Percentiles rank a stretch among this genome's conserved stretches.
phyloP scores from a whole-genome alignment of 1,284 basidiomycete genomes.

The Cerioporus squamosus region DNA sequence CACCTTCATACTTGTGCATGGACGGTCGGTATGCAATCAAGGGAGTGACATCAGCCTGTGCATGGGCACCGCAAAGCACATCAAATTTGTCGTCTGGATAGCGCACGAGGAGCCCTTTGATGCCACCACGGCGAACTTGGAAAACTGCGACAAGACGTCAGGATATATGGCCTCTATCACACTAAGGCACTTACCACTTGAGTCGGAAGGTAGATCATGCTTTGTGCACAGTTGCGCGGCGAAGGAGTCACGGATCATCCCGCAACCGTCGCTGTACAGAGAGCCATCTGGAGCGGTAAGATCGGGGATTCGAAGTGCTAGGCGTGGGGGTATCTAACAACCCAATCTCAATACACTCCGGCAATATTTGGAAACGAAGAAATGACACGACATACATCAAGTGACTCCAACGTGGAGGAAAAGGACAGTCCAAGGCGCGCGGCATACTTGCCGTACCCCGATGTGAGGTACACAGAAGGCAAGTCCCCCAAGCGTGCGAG shows the following conservation, averaged over 20 bases:
- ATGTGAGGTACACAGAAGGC: conserved; percentile 19
- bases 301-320: conserved; percentile 18
- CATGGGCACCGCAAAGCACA: not conserved
- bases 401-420: conserved; percentile 25
- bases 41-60: not conserved
- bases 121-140: conserved; percentile 27
- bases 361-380: not conserved
- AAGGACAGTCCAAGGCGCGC: conserved; percentile 30
- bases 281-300: conserved; percentile 23
- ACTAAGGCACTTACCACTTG: conserved; percentile 12
- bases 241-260: conserved; percentile 27
- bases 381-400: conserved; percentile 17
- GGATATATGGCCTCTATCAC: not conserved
- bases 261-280: conserved; percentile 28
- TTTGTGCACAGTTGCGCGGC: conserved; percentile 18
- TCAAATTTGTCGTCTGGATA: conserved; percentile 26
- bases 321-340: conserved; percentile 18
- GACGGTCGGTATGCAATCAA: conserved; percentile 25
- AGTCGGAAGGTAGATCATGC: conserved; percentile 18
- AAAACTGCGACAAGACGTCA: conserved; percentile 18
- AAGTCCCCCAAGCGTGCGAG: conserved; percentile 21
- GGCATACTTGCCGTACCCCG: conserved; percentile 29
- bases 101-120: conserved; percentile 26
- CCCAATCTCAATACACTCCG: not conserved
- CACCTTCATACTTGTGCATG: conserved; percentile 28